Conservation (phyloP, 2,329 filamentous ascomycete species). For the Xylaria sp. region DNA sequence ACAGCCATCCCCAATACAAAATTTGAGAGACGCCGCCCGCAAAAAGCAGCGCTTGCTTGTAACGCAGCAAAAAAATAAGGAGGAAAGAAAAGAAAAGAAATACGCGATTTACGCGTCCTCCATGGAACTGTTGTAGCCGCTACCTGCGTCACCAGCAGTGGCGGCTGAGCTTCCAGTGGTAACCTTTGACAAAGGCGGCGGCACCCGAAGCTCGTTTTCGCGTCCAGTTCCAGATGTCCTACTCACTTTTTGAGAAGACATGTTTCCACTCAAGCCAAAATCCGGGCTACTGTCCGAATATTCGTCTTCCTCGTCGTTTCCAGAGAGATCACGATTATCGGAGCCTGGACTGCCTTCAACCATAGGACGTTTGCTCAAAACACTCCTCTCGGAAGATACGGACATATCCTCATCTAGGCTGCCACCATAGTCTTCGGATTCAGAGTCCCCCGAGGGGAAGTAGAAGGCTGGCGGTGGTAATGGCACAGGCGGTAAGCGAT, state of each 20-base stretch:
- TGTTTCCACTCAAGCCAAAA: slow-evolving; percentile 77
- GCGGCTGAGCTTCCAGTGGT: slow-evolving; percentile 87
- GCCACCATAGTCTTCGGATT: slow-evolving; percentile 41
- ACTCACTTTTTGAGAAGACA: slow-evolving; percentile 74
- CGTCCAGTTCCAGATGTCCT: slow-evolving; percentile 70
- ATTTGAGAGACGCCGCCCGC: not conserved
- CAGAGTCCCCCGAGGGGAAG: slow-evolving; percentile 59
- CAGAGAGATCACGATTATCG: slow-evolving; percentile 77
- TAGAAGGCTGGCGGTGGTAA: slow-evolving; percentile 66
- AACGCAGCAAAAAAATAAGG: not conserved
- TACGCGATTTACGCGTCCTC: slow-evolving; percentile 69
- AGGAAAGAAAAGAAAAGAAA: not conserved
- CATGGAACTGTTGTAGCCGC: slow-evolving; percentile 79
- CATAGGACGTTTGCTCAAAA: slow-evolving; percentile 42
- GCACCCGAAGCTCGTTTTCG: slow-evolving; percentile 78
- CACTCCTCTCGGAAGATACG: slow-evolving; percentile 38
- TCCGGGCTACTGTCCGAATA: slow-evolving; percentile 78
- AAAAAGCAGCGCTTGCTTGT: not conserved
- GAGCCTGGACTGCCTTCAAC: slow-evolving; percentile 77
- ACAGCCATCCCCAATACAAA: not conserved
- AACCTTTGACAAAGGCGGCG: slow-evolving; percentile 81
- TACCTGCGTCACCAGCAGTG: slow-evolving; percentile 76
- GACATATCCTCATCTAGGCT: slow-evolving; percentile 37
- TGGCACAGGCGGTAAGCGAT: slow-evolving; percentile 58
- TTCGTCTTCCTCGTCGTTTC: slow-evolving; percentile 86